Conservation (phyloP, 176 grass and related monocot species). For the Eleusine coracana region DNA sequence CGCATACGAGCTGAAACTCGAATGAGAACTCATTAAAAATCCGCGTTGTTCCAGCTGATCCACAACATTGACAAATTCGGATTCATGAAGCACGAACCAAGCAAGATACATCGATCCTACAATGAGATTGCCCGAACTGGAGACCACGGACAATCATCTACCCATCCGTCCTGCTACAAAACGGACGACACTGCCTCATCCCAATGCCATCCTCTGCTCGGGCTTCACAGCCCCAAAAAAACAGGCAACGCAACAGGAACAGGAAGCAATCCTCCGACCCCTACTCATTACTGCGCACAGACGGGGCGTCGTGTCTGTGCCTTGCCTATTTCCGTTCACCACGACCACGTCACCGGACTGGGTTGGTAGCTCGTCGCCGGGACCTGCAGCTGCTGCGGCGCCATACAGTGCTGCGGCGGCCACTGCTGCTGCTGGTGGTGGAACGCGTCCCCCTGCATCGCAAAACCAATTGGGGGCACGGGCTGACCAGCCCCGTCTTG, state of each 20-base stretch:
- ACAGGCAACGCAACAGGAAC: not conserved
- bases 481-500: not conserved
- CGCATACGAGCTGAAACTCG: not conserved
- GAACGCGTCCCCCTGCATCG: not conserved
- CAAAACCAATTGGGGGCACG: not conserved
- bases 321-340: conserved; percentile 26
- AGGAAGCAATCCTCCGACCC: not conserved
- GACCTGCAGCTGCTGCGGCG: conserved; percentile 38
- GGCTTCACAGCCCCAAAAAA: not conserved
- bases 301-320: not conserved
- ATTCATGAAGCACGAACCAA: not conserved
- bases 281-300: not conserved
- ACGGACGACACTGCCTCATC: not conserved
- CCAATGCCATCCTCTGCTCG: not conserved
- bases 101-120: not conserved
- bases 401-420: conserved; percentile 39
- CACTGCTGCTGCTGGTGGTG: conserved; percentile 12
- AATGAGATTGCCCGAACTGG: not conserved
- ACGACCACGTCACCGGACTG: conserved; percentile 39
- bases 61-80: not conserved
- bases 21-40: not conserved
- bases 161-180: not conserved
- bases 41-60: not conserved
- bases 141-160: not conserved
- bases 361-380: conserved; percentile 41